These are phyloP conservation scores for Yarrowia osloensis DNA, from an alignment of 805 yeast genomes.

Conservation along the genomic window DNA sequence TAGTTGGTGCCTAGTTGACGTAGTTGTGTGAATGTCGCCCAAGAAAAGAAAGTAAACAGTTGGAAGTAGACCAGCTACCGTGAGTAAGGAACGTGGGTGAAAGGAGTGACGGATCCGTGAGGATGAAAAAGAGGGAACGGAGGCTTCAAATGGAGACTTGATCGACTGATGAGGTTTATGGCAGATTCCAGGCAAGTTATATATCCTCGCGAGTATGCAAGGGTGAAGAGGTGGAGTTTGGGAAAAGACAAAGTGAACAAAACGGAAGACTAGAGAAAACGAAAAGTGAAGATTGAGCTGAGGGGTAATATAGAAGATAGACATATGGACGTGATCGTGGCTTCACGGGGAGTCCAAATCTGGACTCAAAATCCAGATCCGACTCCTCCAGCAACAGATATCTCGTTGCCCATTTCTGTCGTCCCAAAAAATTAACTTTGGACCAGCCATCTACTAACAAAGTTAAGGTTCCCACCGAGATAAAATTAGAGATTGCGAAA, in stretches of 20 bases:
- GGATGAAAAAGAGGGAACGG: neutral
- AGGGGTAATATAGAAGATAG: no score
- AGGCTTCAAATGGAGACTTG: slow-evolving; percentile 3
- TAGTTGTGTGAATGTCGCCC: neutral
- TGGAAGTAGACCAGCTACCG: slow-evolving; percentile 24
- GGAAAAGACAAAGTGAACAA: no score
- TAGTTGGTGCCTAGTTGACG: no score
- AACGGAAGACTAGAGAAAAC: no score
- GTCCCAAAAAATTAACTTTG: neutral
- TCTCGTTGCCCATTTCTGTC: no score
- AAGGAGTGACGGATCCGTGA: slow-evolving; percentile 19
- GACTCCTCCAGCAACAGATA: no score
- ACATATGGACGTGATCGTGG: neutral
- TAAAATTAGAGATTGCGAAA: neutral
- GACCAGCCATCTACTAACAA: neutral
- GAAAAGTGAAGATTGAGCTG: neutral
- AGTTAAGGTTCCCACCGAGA: neutral
- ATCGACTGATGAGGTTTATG: slow-evolving; percentile 25
- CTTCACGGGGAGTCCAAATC: neutral
- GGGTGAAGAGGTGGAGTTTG: slow-evolving; percentile 2
- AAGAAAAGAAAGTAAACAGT: neutral
- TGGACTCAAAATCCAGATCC: neutral
- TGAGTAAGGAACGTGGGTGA: slow-evolving; percentile 5
- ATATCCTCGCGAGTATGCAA: neutral
- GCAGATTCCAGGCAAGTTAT: neutral